Percentiles rank a stretch among this genome's conserved stretches.
Evolutionary conservation across 2,329 filamentous ascomycete species (phyloP).

Genomic region (Aspergillus carbonarius): DNA sequence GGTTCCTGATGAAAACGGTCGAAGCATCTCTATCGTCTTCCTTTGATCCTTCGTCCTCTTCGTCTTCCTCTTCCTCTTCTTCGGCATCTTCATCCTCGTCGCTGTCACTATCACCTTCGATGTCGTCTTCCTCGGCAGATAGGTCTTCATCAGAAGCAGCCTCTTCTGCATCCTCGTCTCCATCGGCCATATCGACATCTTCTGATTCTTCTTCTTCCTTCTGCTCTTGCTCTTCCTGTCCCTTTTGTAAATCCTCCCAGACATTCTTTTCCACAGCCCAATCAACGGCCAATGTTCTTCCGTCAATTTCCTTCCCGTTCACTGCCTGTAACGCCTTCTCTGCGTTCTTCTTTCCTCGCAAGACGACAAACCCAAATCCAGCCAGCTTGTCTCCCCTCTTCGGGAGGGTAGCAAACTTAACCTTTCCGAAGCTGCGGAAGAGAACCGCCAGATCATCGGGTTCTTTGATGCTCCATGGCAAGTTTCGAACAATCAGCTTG

Average conservation of each 20-base stretch:
- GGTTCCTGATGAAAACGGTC: slow-evolving; percentile 89
- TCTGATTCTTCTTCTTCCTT: slow-evolving; percentile 36
- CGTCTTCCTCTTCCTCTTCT: slow-evolving; percentile 47
- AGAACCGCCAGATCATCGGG: slow-evolving; percentile 74
- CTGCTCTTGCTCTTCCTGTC: slow-evolving; percentile 30
- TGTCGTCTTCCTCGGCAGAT: slow-evolving; percentile 35
- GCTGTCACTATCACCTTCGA: slow-evolving; percentile 37
- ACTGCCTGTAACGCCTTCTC: slow-evolving; percentile 80
- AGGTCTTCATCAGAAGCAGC: background rate
- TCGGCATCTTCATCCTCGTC: slow-evolving; percentile 39
- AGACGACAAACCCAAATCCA: slow-evolving; percentile 89
- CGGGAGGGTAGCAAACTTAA: slow-evolving; percentile 83
- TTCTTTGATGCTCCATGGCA: slow-evolving; percentile 93
- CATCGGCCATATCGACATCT: slow-evolving; percentile 59
- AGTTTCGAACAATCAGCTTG: slow-evolving; percentile 84
- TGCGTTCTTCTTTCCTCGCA: slow-evolving; percentile 85
- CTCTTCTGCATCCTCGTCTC: slow-evolving; percentile 50
- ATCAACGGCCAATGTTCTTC: slow-evolving; percentile 85
- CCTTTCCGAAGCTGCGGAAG: slow-evolving; percentile 86
- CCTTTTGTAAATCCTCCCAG: slow-evolving; percentile 68
- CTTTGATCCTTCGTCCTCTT: slow-evolving; percentile 46
- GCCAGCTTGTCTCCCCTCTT: slow-evolving; percentile 69
- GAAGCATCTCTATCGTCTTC: slow-evolving; percentile 60
- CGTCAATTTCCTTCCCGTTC: slow-evolving; percentile 89
- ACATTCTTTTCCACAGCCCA: slow-evolving; percentile 92